Evolutionary conservation across 2,329 filamentous ascomycete genomes (phyloP), one percentile per base, ranked within the genome.

Genomic region (Pseudogymnoascus verrucosus): DNA sequence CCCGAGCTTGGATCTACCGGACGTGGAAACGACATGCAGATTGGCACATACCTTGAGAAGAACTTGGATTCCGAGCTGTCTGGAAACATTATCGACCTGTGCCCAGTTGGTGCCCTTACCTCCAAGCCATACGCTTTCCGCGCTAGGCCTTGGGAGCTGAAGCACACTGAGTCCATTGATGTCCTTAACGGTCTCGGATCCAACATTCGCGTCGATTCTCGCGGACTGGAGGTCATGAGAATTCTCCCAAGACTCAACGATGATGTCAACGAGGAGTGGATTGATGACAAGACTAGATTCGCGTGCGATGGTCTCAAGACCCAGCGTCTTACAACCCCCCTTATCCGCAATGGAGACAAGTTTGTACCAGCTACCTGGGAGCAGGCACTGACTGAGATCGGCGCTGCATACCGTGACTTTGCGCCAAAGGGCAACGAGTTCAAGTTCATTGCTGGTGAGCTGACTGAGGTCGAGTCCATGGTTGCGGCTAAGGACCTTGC

Each of bases 251-350:
- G 95, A 71, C 83, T 99, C 66, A 99, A 99, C 76, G 95, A 99
- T 74, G 93, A 98, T 72, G 87, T 99, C 71, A 99, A 99, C 77
- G 95, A 99, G 80, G 95, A 99, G 78, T 99, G 95, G 95, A 98
- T 99, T 76, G 95, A 98, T 78, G 95, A 99, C 81, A 99, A 98
- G 84, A 88, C 91, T 42, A 87, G 95, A 68, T 99, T 98, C 76
- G 93, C 95, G 44, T 96, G 93, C 75, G 95, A 99, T 75, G 95
- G 95, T 60, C 83, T 99, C 69, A 96, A 93, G 84, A 98, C 93
- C 57, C 95, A 99, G 78, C 87, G 95, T 74, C 82, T 99, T 64
- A 98, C 95, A 37, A 95, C 93, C 69, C 95, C 95, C 44, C 80
- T 99, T 67, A 87, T 97, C 71, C 90, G 93, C 70, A 87, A 89